Conservation (phyloP, 495 filamentous ascomycete species). For the Cairneyella variabilis region DNA sequence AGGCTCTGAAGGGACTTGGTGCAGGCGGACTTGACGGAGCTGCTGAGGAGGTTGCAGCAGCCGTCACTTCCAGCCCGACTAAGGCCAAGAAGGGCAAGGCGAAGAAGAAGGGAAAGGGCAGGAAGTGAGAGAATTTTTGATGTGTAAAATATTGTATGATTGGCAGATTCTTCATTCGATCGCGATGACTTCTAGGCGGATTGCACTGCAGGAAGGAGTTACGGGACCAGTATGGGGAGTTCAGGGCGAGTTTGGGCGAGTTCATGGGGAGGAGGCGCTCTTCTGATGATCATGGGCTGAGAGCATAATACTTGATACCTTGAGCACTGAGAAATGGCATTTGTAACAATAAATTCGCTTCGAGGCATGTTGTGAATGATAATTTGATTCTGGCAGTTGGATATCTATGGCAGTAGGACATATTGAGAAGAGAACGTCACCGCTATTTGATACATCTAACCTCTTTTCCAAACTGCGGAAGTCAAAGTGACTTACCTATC, state of each 20-base stretch:
- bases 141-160: slow-evolving; percentile 24
- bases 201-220: background rate
- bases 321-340: no score
- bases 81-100: slow-evolving; percentile 26
- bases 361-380: no score
- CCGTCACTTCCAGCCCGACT: background rate
- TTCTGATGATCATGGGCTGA: no score
- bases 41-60: background rate
- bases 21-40: slow-evolving; percentile 28
- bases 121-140: background rate
- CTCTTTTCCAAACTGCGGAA: no score
- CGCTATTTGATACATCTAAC: no score
- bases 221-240: background rate
- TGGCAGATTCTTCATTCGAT: slow-evolving; percentile 9
- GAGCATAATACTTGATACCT: no score
- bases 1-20: slow-evolving; percentile 66
- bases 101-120: slow-evolving; percentile 19
- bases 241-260: background rate
- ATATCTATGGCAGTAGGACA: no score
- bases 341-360: no score
- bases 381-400: no score
- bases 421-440: no score
- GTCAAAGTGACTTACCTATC: no score
- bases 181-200: background rate
- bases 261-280: background rate